Conservation (phyloP, 345 rosid species). For the Hibiscus mutabilis region DNA sequence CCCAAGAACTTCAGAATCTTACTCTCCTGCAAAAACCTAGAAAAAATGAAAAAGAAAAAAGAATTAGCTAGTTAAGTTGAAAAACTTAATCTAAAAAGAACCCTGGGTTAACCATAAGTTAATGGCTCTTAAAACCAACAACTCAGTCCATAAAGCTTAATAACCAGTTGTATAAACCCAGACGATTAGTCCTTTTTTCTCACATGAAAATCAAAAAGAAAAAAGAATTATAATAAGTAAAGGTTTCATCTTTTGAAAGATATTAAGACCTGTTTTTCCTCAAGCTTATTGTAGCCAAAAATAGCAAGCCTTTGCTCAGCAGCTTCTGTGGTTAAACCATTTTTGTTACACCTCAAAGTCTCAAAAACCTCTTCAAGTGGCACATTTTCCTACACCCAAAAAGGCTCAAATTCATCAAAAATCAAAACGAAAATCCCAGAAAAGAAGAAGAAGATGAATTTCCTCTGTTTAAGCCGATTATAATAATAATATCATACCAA, state of each 20-base stretch:
- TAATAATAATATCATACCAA: slow-evolving; percentile 30
- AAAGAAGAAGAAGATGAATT: background rate
- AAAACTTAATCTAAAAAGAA: too few relatives aligned
- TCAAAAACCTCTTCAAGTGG: slow-evolving; percentile 60
- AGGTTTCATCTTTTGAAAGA: background rate
- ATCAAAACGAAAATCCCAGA: background rate
- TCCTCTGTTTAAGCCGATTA: too few relatives aligned
- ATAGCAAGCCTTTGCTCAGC: slow-evolving; percentile 49
- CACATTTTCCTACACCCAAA: slow-evolving; percentile 44
- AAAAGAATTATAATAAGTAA: background rate
- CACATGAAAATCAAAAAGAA: background rate
- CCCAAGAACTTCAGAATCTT: slow-evolving; percentile 58
- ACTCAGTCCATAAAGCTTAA: background rate
- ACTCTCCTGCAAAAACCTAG: slow-evolving; percentile 38
- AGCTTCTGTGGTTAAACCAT: slow-evolving; percentile 53
- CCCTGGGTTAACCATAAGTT: too few relatives aligned
- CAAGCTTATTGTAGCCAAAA: slow-evolving; percentile 61
- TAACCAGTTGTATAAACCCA: background rate
- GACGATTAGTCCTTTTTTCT: background rate
- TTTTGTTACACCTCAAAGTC: slow-evolving; percentile 44
- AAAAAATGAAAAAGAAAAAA: background rate
- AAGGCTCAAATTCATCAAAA: slow-evolving; percentile 16
- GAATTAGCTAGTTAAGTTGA: too few relatives aligned
- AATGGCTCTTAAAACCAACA: too few relatives aligned
- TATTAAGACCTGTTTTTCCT: slow-evolving; percentile 44